Conservation (phyloP, 1,139 yeast species). For the Debaryomyces subglobosus region DNA sequence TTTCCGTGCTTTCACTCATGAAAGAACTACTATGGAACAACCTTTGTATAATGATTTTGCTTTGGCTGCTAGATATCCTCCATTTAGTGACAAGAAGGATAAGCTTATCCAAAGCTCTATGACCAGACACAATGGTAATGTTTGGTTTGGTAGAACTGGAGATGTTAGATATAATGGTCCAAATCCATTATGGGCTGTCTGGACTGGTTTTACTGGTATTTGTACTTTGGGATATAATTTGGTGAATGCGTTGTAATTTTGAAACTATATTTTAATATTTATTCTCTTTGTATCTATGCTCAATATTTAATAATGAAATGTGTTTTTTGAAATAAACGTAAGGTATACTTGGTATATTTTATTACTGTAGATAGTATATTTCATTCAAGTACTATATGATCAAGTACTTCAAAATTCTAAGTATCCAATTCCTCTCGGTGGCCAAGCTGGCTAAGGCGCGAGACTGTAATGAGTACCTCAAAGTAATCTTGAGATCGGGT, state of each 20-base stretch:
- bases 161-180: slow-evolving; percentile 44
- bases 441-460: slow-evolving; percentile 85
- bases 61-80: slow-evolving; percentile 69
- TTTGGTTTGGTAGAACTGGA: slow-evolving; percentile 42
- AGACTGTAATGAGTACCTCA: slow-evolving; percentile 64
- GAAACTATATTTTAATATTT: not conserved
- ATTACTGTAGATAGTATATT: too few species aligned
- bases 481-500: slow-evolving; percentile 79
- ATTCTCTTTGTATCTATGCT: not conserved
- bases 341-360: too few species aligned
- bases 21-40: slow-evolving; percentile 69
- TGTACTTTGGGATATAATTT: slow-evolving; percentile 22
- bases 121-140: slow-evolving; percentile 31
- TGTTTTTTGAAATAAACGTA: not conserved
- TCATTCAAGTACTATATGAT: not conserved
- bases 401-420: not conserved
- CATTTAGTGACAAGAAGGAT: slow-evolving; percentile 47
- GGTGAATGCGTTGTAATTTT: slow-evolving; percentile 5
- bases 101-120: slow-evolving; percentile 28
- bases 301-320: not conserved
- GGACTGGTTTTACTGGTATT: slow-evolving; percentile 37
- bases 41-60: slow-evolving; percentile 67
- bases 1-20: slow-evolving; percentile 74
- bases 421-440: slow-evolving; percentile 53
- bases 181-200: slow-evolving; percentile 31